Conservation (phyloP, 2,329 filamentous ascomycete genomes). For the Botrytis hyacinthi region DNA sequence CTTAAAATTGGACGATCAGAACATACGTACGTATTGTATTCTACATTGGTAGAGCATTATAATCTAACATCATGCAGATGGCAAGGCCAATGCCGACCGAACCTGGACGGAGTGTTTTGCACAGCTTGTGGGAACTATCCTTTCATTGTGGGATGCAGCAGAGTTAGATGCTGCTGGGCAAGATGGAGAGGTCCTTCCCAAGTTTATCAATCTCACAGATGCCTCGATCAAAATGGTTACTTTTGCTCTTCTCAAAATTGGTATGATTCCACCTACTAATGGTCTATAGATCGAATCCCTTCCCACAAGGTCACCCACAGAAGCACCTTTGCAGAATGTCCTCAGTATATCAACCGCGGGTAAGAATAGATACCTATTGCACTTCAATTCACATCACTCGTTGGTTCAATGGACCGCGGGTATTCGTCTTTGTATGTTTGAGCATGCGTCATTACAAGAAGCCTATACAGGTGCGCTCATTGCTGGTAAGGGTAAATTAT, state of each 20-base stretch:
- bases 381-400: constrained; percentile 93
- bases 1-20: constrained; percentile 91
- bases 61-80: constrained; percentile 58
- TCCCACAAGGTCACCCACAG: constrained; percentile 72
- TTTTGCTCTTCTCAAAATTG: constrained; percentile 25
- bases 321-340: constrained; percentile 87
- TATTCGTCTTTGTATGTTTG: constrained; percentile 90
- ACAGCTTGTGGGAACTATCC: constrained; percentile 89
- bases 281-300: constrained; percentile 74
- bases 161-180: constrained; percentile 85
- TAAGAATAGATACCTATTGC: constrained; percentile 89
- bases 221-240: constrained; percentile 95
- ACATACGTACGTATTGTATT: constrained; percentile 66
- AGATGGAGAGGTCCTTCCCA: constrained; percentile 80
- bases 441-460: constrained; percentile 89
- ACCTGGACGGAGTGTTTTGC: constrained; percentile 97
- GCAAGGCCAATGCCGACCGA: constrained; percentile 78
- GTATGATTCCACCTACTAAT: constrained; percentile 31
- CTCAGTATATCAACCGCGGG: constrained; percentile 94
- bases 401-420: constrained; percentile 94
- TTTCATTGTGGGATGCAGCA: constrained; percentile 93
- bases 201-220: constrained; percentile 95
- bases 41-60: background rate
- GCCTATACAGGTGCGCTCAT: constrained; percentile 95
- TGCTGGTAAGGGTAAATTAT: constrained; percentile 82